Evolutionary conservation across 2,329 filamentous ascomycete species (phyloP).

Genomic region (Monilinia laxa): DNA sequence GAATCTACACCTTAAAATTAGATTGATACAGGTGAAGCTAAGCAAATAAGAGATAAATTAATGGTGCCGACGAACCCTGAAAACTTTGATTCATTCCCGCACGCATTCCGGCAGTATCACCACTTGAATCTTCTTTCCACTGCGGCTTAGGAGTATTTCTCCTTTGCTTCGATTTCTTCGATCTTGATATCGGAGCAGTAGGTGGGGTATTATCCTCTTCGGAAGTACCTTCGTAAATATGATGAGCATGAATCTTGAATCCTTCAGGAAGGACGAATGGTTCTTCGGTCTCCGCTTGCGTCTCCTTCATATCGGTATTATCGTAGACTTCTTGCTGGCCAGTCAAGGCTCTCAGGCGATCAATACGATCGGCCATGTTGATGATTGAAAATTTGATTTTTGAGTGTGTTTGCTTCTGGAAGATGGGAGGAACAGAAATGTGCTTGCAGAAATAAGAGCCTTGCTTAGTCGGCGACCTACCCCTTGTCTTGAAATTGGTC

Average conservation of each 20-base stretch:
- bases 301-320: neutral
- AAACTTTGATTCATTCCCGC: neutral
- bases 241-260: conserved; percentile 8
- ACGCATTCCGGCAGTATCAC: conserved; percentile 6
- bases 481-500: neutral
- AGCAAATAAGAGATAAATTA: neutral
- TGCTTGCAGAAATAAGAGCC: neutral
- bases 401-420: neutral
- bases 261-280: conserved; percentile 1
- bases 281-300: neutral
- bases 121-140: neutral
- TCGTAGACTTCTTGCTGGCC: conserved; percentile 14
- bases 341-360: conserved; percentile 17
- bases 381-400: neutral
- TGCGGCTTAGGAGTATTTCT: neutral
- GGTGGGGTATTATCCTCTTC: conserved; percentile 2
- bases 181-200: neutral
- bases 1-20: conserved; percentile 12
- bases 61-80: conserved; percentile 8
- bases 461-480: neutral
- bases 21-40: neutral
- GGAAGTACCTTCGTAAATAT: conserved; percentile 18
- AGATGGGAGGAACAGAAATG: neutral
- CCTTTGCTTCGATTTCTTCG: neutral
- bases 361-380: conserved; percentile 6